Evolutionary conservation across 208 protist species (phyloP).

Genomic region (Trichomonas vaginalis): DNA sequence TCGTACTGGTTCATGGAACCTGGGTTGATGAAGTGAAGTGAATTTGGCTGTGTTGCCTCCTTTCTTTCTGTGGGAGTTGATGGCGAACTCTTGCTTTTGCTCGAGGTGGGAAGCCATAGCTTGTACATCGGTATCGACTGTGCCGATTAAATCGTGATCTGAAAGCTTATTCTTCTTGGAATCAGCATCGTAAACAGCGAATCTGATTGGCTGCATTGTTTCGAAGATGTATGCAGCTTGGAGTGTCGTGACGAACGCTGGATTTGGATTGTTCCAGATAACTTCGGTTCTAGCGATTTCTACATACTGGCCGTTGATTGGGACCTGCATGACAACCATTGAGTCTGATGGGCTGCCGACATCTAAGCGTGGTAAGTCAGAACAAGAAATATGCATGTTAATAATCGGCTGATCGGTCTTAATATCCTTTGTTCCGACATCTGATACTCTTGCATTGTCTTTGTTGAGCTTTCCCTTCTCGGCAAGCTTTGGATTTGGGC

Average conservation of each 20-base stretch:
- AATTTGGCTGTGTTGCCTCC: slow-evolving; percentile 19
- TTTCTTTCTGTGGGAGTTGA: slow-evolving; percentile 28
- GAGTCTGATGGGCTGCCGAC: neutral
- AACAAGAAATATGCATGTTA: neutral
- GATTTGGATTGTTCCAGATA: slow-evolving; percentile 8
- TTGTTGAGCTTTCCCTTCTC: neutral
- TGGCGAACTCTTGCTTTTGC: neutral
- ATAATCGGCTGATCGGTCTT: neutral
- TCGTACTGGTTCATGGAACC: slow-evolving; percentile 15
- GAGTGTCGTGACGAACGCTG: neutral
- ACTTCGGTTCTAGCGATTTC: neutral
- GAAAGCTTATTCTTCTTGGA: neutral
- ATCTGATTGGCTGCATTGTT: neutral
- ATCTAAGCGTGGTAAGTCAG: neutral
- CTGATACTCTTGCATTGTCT: neutral
- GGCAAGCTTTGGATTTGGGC: neutral
- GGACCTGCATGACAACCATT: neutral
- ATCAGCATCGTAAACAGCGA: neutral
- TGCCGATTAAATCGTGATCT: neutral
- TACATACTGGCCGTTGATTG: neutral
- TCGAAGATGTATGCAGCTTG: neutral
- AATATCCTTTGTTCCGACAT: neutral
- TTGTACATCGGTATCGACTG: neutral
- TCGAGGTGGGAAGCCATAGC: neutral
- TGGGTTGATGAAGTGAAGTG: slow-evolving; percentile 23